Evolutionary conservation across 352 stramenopile genomes (phyloP).

Genomic region (Phytophthora niederhauseri): DNA sequence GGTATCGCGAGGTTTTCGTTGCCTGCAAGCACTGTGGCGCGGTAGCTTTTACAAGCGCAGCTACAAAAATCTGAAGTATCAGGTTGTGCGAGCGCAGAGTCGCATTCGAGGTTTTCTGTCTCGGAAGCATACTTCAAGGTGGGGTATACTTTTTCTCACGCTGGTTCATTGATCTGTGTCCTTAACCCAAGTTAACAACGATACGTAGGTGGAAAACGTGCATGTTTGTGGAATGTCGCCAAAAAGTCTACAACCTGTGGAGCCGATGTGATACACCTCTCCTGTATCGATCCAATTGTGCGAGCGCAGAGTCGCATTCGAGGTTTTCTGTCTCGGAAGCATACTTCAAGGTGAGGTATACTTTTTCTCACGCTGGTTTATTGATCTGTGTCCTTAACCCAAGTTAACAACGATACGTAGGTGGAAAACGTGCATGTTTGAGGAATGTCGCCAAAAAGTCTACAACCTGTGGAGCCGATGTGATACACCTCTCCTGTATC

Average conservation of each 20-base stretch:
- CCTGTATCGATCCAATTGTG: slow-evolving; percentile 66
- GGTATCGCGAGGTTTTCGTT: slow-evolving; percentile 49
- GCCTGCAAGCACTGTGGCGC: slow-evolving; percentile 71
- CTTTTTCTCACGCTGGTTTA: background rate
- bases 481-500: slow-evolving; percentile 68
- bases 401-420: slow-evolving; percentile 26
- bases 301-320: slow-evolving; percentile 68
- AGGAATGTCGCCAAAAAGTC: slow-evolving; percentile 57
- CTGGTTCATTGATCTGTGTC: background rate
- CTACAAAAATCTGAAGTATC: slow-evolving; percentile 66
- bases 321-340: slow-evolving; percentile 62
- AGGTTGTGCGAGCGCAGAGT: slow-evolving; percentile 72
- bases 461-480: slow-evolving; percentile 75
- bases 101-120: slow-evolving; percentile 62
- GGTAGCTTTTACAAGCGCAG: slow-evolving; percentile 65
- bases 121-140: slow-evolving; percentile 65
- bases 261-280: slow-evolving; percentile 65
- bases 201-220: slow-evolving; percentile 60
- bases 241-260: slow-evolving; percentile 78
- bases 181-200: background rate
- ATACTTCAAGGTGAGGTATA: slow-evolving; percentile 51
- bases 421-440: slow-evolving; percentile 69
- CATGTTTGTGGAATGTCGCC: slow-evolving; percentile 57
- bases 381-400: background rate
- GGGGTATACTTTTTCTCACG: background rate